Conservation (phyloP, 192 early-diverging fungal species). For the Backusella psychrophila region DNA sequence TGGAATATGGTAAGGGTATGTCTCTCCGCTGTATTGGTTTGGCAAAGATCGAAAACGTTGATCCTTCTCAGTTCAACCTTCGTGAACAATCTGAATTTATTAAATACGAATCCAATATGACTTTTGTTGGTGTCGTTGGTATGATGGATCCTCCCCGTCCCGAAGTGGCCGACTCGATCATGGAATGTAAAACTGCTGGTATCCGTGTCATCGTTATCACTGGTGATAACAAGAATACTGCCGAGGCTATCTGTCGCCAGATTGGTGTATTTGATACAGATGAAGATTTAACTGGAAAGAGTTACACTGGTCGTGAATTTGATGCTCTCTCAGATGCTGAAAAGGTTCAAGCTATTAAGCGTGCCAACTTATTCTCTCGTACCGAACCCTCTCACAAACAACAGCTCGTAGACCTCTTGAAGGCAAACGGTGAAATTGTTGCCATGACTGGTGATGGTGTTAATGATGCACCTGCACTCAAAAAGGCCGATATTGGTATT, state of each 20-base stretch:
- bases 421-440: conserved; percentile 78
- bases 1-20: conserved; percentile 71
- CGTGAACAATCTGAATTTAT: conserved; percentile 65
- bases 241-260: conserved; percentile 91
- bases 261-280: conserved; percentile 87
- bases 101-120: conserved; percentile 80
- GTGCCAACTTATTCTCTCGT: conserved; percentile 87
- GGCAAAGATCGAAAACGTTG: conserved; percentile 78
- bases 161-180: conserved; percentile 83
- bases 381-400: conserved; percentile 96
- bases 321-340: conserved; percentile 75
- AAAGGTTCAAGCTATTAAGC: conserved; percentile 68
- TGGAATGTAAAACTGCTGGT: conserved; percentile 87
- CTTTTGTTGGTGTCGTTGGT: conserved; percentile 91
- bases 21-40: conserved; percentile 90
- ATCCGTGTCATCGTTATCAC: conserved; percentile 99
- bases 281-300: conserved; percentile 64
- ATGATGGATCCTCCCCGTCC: conserved; percentile 98
- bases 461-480: conserved; percentile 97
- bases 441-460: conserved; percentile 99
- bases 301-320: conserved; percentile 95
- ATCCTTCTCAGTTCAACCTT: conserved; percentile 44
- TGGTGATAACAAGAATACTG: conserved; percentile 97
- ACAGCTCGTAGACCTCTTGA: conserved; percentile 89
- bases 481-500: conserved; percentile 98